phyloP scores from a whole-genome alignment of 331 rosid species.

The Erythrophleum ivorense region DNA sequence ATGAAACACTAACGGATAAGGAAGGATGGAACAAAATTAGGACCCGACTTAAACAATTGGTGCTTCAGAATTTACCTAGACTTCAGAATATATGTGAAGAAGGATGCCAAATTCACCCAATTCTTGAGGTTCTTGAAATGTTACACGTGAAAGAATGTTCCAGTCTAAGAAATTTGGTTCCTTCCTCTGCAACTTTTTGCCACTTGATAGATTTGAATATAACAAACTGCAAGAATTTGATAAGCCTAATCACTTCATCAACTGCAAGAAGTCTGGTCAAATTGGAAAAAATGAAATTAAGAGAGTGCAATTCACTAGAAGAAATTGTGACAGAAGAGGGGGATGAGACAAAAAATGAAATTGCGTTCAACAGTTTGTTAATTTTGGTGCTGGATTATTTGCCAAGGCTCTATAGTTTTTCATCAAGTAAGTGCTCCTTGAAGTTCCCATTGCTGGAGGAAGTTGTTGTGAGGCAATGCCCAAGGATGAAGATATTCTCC shows the following conservation, averaged over 20 bases:
- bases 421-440: background rate
- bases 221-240: background rate
- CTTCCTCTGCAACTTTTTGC: slow-evolving; percentile 2
- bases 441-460: too few relatives aligned
- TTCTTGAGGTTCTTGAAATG: background rate
- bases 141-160: background rate
- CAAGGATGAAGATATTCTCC: slow-evolving; percentile 11
- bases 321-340: background rate
- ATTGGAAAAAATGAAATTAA: background rate
- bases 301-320: background rate
- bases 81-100: background rate
- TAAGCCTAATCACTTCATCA: background rate
- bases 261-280: slow-evolving; percentile 4
- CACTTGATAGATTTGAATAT: background rate
- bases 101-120: slow-evolving; percentile 12
- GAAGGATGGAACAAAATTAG: background rate
- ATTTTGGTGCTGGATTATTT: background rate
- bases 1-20: background rate
- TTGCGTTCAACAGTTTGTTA: background rate
- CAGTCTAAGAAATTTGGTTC: slow-evolving; percentile 5
- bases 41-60: background rate
- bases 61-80: background rate
- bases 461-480: slow-evolving; percentile 5
- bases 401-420: background rate
- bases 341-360: background rate